Base-by-base conservation (phyloP, 2,329 filamentous ascomycete species). In the Xylaria sp. region DNA sequence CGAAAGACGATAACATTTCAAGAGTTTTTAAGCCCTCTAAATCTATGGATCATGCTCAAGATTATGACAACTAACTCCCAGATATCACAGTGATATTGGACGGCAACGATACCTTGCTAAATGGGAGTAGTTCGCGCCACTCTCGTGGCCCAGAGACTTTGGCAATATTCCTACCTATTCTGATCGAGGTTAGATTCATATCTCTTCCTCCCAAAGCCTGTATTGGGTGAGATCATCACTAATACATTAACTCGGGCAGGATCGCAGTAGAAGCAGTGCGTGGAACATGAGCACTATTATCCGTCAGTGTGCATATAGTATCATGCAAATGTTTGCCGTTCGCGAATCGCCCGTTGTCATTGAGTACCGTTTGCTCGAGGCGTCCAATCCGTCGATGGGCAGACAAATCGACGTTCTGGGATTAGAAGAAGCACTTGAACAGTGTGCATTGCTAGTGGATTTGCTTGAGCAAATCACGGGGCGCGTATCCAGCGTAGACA, bases 141-240 rank as follows among this genome's bases (percentile, higher is more conserved):
- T 39, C 61, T 13, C 73, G 74, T 52, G 76, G 78, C 6, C 77
- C 74, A 25, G 75, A 78, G 32, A 68, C 70, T 4, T 69, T 78
- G 9, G 74, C 77, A 1, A 80, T 83, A 66, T 84, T 82, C 62
- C 71, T 83, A 2, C 83, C 83, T 1, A 74, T 81, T 18, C 75
- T 85, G 20, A 73, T 84, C 10, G 83, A 84, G 67, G 79, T 71
- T 20, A 62, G 69, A 56, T 39, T 18, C 12, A 34, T 12, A 51
- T n/a, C 32, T 20, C n/a, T 34, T 52, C 20, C 34, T 20, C 18
- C 18, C 12, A 3, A 20, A 39, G 32, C 3, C 2, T 41, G 3
- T 23, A 20, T n/a, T 4, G n/a, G 12, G 1, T 15, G 44, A 6
- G 5, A 65, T 44, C 18, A n/a, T 37, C 0, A 60, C 60, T 71